Conservation (phyloP, 768 basidiomycete genomes). For the Roridomyces roridus region DNA sequence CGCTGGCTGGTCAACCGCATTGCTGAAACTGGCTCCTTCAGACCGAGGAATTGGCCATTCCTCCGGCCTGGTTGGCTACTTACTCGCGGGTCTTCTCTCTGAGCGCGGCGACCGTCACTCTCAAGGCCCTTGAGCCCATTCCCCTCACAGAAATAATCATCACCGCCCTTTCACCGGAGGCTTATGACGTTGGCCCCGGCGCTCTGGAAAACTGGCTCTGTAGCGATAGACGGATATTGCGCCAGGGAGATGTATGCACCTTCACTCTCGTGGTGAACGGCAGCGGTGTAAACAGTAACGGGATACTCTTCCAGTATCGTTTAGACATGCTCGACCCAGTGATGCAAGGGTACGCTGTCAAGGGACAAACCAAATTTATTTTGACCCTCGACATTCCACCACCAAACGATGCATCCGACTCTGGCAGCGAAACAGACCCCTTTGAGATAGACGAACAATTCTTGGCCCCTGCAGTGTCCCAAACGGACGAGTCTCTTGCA, state of each 20-base stretch:
- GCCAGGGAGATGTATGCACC: slow-evolving; percentile 51
- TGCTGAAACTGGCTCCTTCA: slow-evolving; percentile 22
- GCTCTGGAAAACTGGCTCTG: slow-evolving; percentile 52
- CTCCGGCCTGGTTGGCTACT: slow-evolving; percentile 43
- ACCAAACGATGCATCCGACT: slow-evolving; percentile 22
- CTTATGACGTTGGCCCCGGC: slow-evolving; percentile 49
- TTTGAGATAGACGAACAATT: slow-evolving; percentile 80
- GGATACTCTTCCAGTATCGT: slow-evolving; percentile 44
- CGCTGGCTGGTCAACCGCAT: neutral
- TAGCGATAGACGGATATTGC: slow-evolving; percentile 50
- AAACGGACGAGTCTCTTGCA: slow-evolving; percentile 17
- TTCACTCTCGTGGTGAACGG: slow-evolving; percentile 29
- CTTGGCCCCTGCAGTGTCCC: slow-evolving; percentile 56
- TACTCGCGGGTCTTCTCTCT: slow-evolving; percentile 43
- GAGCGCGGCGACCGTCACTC: slow-evolving; percentile 18
- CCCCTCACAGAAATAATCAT: slow-evolving; percentile 57
- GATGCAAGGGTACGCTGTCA: slow-evolving; percentile 66
- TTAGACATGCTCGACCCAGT: slow-evolving; percentile 74
- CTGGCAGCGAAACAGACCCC: slow-evolving; percentile 39
- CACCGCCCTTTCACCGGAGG: slow-evolving; percentile 53
- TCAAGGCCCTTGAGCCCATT: slow-evolving; percentile 37
- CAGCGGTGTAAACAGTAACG: slow-evolving; percentile 14
- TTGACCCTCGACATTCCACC: slow-evolving; percentile 39
- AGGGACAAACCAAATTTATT: slow-evolving; percentile 58
- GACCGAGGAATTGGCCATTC: slow-evolving; percentile 44